Evolutionary conservation across 768 basidiomycete species (phyloP).

Genomic region (Cystobasidium onofrii): DNA sequence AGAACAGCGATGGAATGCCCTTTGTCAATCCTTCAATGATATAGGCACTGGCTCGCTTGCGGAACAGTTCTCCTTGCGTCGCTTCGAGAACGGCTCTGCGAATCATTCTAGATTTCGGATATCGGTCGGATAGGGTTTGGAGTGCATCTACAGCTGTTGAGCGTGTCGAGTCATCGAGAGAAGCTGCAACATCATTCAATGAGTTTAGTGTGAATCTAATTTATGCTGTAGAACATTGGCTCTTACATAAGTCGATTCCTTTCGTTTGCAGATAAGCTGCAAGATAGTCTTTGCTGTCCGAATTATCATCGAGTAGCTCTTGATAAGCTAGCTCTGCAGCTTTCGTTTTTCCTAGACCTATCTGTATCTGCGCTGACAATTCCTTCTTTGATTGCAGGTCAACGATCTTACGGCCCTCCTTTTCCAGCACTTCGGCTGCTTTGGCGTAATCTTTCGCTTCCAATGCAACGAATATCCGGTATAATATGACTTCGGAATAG

Average conservation of each 20-base stretch:
- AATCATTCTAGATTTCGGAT: slow-evolving; percentile 54
- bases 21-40: slow-evolving; percentile 62
- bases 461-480: slow-evolving; percentile 65
- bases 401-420: slow-evolving; percentile 50
- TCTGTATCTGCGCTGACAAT: slow-evolving; percentile 65
- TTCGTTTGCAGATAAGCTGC: slow-evolving; percentile 60
- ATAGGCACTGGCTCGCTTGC: slow-evolving; percentile 58
- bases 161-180: slow-evolving; percentile 52
- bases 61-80: slow-evolving; percentile 60
- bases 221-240: too few relatives aligned
- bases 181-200: slow-evolving; percentile 45
- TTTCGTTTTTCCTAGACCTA: slow-evolving; percentile 55
- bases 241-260: slow-evolving; percentile 61
- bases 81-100: slow-evolving; percentile 17
- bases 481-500: slow-evolving; percentile 71
- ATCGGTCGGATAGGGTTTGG: slow-evolving; percentile 55
- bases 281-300: slow-evolving; percentile 76
- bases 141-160: slow-evolving; percentile 56
- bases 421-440: slow-evolving; percentile 42
- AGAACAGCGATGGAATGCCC: slow-evolving; percentile 86
- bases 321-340: slow-evolving; percentile 77
- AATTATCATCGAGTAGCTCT: slow-evolving; percentile 70
- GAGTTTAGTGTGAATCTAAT: too few relatives aligned
- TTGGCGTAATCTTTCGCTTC: slow-evolving; percentile 52
- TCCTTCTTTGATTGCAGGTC: slow-evolving; percentile 46